Percentiles rank a stretch among this genome's conserved stretches.
Conservation (phyloP, 2,329 filamentous ascomycete species). For the Colletotrichum lupini region DNA sequence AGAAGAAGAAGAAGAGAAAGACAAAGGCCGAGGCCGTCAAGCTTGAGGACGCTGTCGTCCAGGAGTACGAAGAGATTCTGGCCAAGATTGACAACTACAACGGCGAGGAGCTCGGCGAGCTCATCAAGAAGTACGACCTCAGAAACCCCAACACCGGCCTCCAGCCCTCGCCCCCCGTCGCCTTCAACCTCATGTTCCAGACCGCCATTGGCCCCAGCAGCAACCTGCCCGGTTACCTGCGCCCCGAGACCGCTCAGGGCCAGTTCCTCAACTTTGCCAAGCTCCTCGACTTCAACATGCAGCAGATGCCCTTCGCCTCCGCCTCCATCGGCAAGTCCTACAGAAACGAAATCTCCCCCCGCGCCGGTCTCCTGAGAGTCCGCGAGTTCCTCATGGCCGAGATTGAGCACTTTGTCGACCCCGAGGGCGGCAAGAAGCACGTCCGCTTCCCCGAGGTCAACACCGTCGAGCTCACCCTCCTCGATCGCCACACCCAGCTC, state of each 20-base stretch:
- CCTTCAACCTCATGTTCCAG: conserved; percentile 99
- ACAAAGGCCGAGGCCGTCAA: conserved; percentile 83
- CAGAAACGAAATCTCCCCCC: conserved; percentile 96
- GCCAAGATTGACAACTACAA: conserved; percentile 96
- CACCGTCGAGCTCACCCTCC: conserved; percentile 83
- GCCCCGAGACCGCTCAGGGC: conserved; percentile 96
- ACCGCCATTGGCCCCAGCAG: conserved; percentile 93
- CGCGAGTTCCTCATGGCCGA: conserved; percentile 99
- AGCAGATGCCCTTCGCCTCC: conserved; percentile 95
- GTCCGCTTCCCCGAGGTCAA: conserved; percentile 86
- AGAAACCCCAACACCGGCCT: conserved; percentile 85
- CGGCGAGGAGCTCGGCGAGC: conserved; percentile 83
- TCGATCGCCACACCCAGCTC: conserved; percentile 87
- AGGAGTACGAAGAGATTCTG: conserved; percentile 91
- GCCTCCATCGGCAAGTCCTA: conserved; percentile 98
- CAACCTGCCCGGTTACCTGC: conserved; percentile 85
- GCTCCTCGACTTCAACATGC: conserved; percentile 95
- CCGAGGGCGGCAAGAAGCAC: conserved; percentile 94
- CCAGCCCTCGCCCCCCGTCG: conserved; percentile 81
- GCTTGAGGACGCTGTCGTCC: conserved; percentile 85
- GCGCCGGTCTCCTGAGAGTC: conserved; percentile 90
- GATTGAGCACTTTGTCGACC: conserved; percentile 98
- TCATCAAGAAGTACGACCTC: conserved; percentile 93
- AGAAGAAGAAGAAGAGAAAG: conserved; percentile 90
- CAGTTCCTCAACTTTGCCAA: conserved; percentile 98